A percentile compares a stretch with the other conserved stretches of the same genome.
These are phyloP conservation scores for Bassia scoparia DNA, from an alignment of 148 eudicot genomes.

Conservation along the genomic window DNA sequence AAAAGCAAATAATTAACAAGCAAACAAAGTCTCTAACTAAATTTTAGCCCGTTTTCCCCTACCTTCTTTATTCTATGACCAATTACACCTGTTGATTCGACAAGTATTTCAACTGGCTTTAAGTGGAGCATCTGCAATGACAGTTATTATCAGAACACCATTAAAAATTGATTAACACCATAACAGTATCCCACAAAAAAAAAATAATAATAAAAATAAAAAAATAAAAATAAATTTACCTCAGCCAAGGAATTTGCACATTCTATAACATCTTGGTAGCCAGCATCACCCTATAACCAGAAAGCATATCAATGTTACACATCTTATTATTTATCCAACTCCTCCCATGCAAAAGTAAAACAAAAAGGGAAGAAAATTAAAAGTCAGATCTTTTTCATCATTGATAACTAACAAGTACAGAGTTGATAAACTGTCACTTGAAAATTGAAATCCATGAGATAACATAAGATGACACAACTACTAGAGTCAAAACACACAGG, in stretches of 20 bases:
- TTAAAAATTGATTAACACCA: not conserved
- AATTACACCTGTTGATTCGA: conserved; percentile 97
- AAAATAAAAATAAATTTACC: too few relatives aligned
- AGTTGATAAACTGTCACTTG: not conserved
- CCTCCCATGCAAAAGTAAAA: too few relatives aligned
- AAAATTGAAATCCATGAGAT: not conserved
- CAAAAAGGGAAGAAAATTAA: not conserved
- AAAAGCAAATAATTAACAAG: too few relatives aligned
- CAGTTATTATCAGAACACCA: not conserved
- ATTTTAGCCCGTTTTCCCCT: not conserved
- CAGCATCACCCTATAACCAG: conserved; percentile 81
- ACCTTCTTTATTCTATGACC: conserved; percentile 98
- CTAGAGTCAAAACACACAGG: not conserved
- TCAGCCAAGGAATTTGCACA: conserved; percentile 71
- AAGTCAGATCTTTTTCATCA: not conserved
- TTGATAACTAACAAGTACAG: not conserved
- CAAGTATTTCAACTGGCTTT: conserved; percentile 63
- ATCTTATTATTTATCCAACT: not conserved
- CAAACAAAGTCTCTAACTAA: not conserved
- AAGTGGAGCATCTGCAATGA: conserved; percentile 59
- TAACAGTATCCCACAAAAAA: conserved; percentile 8
- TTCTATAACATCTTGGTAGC: conserved; percentile 86
- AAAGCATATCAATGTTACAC: not conserved
- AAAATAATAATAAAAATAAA: too few relatives aligned
- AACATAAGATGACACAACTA: not conserved